Percentiles rank a stretch among this genome's conserved stretches.
These are phyloP conservation scores for Ceratopteris richardii DNA, from an alignment of 75 land plant species.

Conservation along the genomic window DNA sequence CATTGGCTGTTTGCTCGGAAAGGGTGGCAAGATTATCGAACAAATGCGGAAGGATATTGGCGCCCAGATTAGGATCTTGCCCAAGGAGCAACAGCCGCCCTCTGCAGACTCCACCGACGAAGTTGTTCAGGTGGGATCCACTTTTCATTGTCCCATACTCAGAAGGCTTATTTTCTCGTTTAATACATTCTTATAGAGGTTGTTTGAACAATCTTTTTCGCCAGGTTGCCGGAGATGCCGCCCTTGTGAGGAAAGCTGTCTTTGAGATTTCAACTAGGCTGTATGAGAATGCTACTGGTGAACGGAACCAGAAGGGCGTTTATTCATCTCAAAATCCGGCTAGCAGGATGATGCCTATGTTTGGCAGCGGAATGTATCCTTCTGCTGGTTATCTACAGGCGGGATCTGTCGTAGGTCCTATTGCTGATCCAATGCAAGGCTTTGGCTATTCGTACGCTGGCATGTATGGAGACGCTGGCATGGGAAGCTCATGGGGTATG, in stretches of 20 bases:
- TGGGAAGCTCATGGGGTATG: conserved; percentile 7
- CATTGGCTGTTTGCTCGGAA: conserved; percentile 48
- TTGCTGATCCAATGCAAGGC: background rate
- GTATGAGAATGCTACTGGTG: conserved; percentile 37
- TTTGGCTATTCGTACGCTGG: conserved; percentile 1
- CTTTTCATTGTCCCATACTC: background rate
- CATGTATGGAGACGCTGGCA: background rate
- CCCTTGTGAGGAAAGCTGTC: conserved; percentile 57
- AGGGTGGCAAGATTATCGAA: conserved; percentile 46
- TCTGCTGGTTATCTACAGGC: conserved; percentile 9
- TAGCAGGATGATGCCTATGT: conserved; percentile 22
- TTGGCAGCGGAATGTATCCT: conserved; percentile 14
- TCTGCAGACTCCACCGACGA: conserved; percentile 28
- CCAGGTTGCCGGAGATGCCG: conserved; percentile 54
- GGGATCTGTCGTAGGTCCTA: conserved; percentile 13
- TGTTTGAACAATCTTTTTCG: too few relatives aligned
- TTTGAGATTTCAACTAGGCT: conserved; percentile 41
- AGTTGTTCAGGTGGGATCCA: conserved; percentile 26
- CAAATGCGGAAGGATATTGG: conserved; percentile 25
- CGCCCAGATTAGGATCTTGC: conserved; percentile 22
- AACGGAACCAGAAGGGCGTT: conserved; percentile 16
- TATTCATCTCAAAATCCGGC: conserved; percentile 4
- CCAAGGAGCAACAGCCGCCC: conserved; percentile 29
- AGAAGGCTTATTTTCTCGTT: background rate
- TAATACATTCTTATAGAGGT: too few relatives aligned